A percentile compares a stretch with the other conserved stretches of the same genome.
phyloP scores from a whole-genome alignment of 1,284 basidiomycete genomes.

The Mycena sp. region DNA sequence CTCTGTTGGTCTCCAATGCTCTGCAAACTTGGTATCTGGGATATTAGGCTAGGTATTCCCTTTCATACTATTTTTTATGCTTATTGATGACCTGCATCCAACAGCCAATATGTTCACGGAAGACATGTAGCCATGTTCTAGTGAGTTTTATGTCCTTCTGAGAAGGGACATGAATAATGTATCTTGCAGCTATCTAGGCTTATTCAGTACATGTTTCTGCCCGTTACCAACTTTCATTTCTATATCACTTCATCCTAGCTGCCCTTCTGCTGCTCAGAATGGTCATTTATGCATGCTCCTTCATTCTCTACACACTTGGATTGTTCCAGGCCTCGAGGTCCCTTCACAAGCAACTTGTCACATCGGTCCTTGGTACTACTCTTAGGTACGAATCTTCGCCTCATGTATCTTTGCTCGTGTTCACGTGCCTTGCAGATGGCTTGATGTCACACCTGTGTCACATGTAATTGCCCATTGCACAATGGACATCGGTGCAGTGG shows the following conservation, averaged over 20 bases:
- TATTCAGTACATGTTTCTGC: conserved; percentile 5
- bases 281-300: background rate
- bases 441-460: conserved; percentile 22
- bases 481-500: conserved; percentile 17
- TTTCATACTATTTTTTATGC: too few species aligned
- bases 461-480: conserved; percentile 26
- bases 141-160: background rate
- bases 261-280: background rate
- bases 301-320: conserved; percentile 27
- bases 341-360: conserved; percentile 33
- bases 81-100: too few species aligned
- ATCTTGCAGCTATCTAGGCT: conserved; percentile 42
- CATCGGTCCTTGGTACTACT: conserved; percentile 37
- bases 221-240: background rate
- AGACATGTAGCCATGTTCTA: conserved; percentile 14
- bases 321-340: conserved; percentile 30
- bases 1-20: conserved; percentile 33
- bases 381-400: too few species aligned
- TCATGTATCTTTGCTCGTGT: background rate
- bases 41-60: conserved; percentile 25
- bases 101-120: conserved; percentile 20
- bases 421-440: conserved; percentile 11
- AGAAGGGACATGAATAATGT: background rate
- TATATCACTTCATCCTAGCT: conserved; percentile 1
- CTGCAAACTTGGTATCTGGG: conserved; percentile 59